Evolutionary conservation across 2,329 filamentous ascomycete species (phyloP), one percentile per base, ranked within the genome.

Genomic region (Rhynchosporium secalis): DNA sequence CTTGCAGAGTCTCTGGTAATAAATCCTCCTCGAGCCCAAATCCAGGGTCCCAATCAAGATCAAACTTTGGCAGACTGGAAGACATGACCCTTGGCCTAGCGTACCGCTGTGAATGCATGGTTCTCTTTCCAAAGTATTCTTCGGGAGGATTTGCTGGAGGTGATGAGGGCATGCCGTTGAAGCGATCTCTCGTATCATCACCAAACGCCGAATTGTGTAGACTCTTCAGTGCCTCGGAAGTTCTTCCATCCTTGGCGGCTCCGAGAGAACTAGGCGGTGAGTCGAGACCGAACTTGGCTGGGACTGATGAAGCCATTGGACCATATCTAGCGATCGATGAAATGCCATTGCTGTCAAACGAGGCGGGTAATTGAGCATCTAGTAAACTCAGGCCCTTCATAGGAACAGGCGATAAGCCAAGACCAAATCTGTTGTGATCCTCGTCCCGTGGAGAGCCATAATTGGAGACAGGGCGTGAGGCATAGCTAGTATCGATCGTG

Each of bases 271-370:
- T 85, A 2, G 92, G 89, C 4, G 92, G 92, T 8, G 90, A 92
- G 58, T 96, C 93, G 68, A 97, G 80, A 13, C 91, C 91, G 71
- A 98, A 97, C 70, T 94, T 91, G 57, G 92, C 91, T 9, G 95
- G 95, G 10, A 98, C 90, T 0, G 94, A 98, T 0, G 93, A 91
- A 7, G 94, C 93, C 76, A 96, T 92, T 0, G 93, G 92, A 0
- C 91, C 95, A 74, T 93, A 92, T 63, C 92, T 86, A 20, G 94
- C 93, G 65, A 92, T 92, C 74, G 94, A 91, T 10, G 93, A 97
- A 58, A 97, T 91, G 56, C 93, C 94, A 72, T 97, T 95, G 70
- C 92, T 96, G 76, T 98, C 95, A 75, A 98, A 97, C 0, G 94
- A 98, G 8, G 93, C 91, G 1, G 95, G 95, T 8, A 98, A 83